A percentile compares a stretch with the other conserved stretches of the same genome.
Evolutionary conservation across 495 filamentous ascomycete genomes (phyloP).

Genomic region (Pyronema domesticum): DNA sequence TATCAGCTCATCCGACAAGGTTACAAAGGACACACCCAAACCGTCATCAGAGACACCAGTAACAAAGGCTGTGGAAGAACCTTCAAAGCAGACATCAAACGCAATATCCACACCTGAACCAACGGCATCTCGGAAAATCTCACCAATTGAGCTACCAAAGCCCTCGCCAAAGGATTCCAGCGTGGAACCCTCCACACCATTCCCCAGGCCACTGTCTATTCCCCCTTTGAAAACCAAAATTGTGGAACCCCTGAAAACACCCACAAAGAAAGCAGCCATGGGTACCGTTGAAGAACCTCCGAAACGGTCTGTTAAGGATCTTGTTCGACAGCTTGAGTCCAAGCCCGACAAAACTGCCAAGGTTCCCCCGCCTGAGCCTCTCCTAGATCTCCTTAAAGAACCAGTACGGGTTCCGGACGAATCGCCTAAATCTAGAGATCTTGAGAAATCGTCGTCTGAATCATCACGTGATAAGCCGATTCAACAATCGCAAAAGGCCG

Average conservation of each 20-base stretch:
- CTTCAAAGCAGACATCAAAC: not conserved
- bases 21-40: too few species aligned
- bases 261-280: not conserved
- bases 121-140: too few species aligned
- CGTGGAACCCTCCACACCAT: too few species aligned
- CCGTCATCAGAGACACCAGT: conserved; percentile 1
- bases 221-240: not conserved
- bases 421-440: not conserved
- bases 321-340: not conserved
- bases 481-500: too few species aligned
- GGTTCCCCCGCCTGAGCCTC: not conserved
- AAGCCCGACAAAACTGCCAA: not conserved
- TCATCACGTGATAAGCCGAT: too few species aligned
- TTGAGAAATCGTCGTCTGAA: too few species aligned
- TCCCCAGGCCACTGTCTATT: not conserved
- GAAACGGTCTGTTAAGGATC: not conserved
- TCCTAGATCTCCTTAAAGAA: not conserved
- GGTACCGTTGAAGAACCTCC: not conserved
- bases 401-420: too few species aligned
- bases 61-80: not conserved
- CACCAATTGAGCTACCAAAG: too few species aligned
- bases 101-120: too few species aligned
- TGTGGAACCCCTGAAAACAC: not conserved
- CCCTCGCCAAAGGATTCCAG: too few species aligned
- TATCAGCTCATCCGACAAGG: too few species aligned